Evolutionary conservation across 129 eudicot species (phyloP).

Genomic region (Centella asiatica): DNA sequence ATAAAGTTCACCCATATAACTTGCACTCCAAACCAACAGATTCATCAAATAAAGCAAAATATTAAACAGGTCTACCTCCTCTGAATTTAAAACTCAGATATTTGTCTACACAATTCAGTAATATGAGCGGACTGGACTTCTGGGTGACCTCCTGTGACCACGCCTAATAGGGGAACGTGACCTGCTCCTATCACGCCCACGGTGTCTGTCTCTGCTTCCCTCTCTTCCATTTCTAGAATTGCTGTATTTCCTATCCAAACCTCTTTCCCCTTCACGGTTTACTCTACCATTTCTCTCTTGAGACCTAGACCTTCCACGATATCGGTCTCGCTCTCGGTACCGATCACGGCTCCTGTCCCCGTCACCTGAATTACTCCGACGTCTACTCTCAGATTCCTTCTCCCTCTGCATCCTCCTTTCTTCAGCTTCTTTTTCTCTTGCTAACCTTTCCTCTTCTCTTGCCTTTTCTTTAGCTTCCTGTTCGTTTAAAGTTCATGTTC

Average conservation of each 20-base stretch:
- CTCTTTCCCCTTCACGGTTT: slow-evolving; percentile 46
- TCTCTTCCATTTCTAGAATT: slow-evolving; percentile 69
- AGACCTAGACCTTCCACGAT: slow-evolving; percentile 45
- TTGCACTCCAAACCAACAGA: slow-evolving; percentile 37
- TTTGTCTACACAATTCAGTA: slow-evolving; percentile 34
- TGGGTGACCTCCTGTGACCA: slow-evolving; percentile 48
- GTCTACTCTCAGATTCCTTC: slow-evolving; percentile 50
- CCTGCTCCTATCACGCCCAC: slow-evolving; percentile 66
- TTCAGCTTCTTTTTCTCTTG: slow-evolving; percentile 90
- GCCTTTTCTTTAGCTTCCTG: slow-evolving; percentile 95
- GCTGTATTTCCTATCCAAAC: slow-evolving; percentile 41
- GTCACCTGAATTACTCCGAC: slow-evolving; percentile 65
- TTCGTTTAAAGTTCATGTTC: not conserved
- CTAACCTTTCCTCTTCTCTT: slow-evolving; percentile 78
- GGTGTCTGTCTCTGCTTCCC: slow-evolving; percentile 68
- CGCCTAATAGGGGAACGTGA: slow-evolving; percentile 66
- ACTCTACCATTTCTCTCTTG: slow-evolving; percentile 59
- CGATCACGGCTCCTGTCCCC: slow-evolving; percentile 51
- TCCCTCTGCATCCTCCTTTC: slow-evolving; percentile 75
- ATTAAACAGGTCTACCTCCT: slow-evolving; percentile 62
- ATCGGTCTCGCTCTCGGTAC: slow-evolving; percentile 35
- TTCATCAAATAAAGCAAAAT: slow-evolving; percentile 31
- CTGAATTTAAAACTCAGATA: slow-evolving; percentile 38
- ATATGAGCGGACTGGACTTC: slow-evolving; percentile 43
- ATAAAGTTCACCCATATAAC: slow-evolving; percentile 47